phyloP scores from a whole-genome alignment of 106 monocot genomes.

The Dioscorea alata region DNA sequence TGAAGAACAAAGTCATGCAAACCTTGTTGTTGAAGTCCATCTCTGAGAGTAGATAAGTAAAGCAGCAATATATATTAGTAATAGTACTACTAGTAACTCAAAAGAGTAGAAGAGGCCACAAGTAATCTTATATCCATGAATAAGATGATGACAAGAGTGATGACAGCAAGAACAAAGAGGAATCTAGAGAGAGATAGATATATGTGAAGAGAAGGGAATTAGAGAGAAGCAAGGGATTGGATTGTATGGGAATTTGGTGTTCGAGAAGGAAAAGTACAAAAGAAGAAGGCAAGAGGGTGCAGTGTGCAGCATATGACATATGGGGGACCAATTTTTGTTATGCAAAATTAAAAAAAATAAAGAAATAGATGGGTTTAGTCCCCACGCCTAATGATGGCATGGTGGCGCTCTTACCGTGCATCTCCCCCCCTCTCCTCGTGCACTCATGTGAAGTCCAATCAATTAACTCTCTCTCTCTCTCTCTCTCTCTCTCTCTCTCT shows the following conservation, averaged over 20 bases:
- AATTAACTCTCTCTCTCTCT: slow-evolving; percentile 1
- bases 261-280: slow-evolving; percentile 27
- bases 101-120: too few species aligned
- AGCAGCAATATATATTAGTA: too few species aligned
- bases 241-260: slow-evolving; percentile 1
- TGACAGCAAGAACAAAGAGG: neutral
- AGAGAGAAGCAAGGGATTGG: neutral
- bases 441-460: slow-evolving; percentile 31
- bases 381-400: slow-evolving; percentile 22
- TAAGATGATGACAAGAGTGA: neutral
- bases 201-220: slow-evolving; percentile 1
- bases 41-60: neutral
- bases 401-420: slow-evolving; percentile 4
- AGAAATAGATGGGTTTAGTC: slow-evolving; percentile 4
- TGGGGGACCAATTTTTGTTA: neutral
- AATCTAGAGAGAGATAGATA: neutral
- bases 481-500: neutral
- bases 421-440: slow-evolving; percentile 25
- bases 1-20: neutral
- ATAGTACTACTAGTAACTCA: too few species aligned
- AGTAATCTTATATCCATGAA: too few species aligned
- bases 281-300: slow-evolving; percentile 1
- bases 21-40: neutral
- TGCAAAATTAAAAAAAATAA: neutral
- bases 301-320: neutral